Conservation (phyloP, 192 early-diverging fungal genomes). For the Gigaspora rosea region DNA sequence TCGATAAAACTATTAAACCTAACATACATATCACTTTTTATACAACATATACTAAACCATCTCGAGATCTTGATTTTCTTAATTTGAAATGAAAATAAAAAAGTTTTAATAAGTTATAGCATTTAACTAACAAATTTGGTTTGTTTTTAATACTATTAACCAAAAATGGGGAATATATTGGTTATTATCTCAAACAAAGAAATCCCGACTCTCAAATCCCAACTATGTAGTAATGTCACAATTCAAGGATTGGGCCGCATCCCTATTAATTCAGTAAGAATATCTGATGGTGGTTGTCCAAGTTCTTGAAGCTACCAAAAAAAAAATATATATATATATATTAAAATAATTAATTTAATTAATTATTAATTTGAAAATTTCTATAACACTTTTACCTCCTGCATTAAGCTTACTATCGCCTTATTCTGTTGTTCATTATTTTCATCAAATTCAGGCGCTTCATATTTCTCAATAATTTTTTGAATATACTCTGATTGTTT, state of each 20-base stretch:
- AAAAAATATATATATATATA: conserved; percentile 1
- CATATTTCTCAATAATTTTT: conserved; percentile 85
- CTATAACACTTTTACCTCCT: conserved; percentile 59
- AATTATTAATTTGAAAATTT: not conserved
- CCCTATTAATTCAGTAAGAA: conserved; percentile 86
- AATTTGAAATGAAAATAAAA: conserved; percentile 32
- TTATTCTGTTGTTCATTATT: conserved; percentile 68
- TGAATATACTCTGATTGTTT: conserved; percentile 76
- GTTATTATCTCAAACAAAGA: no score
- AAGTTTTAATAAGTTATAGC: no score
- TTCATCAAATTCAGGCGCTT: conserved; percentile 67
- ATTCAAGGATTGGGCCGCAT: conserved; percentile 33
- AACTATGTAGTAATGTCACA: no score
- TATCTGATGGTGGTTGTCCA: conserved; percentile 91
- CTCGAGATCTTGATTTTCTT: conserved; percentile 35
- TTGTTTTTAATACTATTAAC: no score
- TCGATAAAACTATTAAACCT: no score
- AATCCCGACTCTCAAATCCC: no score
- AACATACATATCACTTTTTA: no score
- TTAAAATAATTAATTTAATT: not conserved
- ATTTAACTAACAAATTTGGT: no score
- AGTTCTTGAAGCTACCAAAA: conserved; percentile 87
- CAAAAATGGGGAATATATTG: no score
- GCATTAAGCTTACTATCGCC: conserved; percentile 88
- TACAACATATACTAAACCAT: no score